Conservation (phyloP, 2,329 filamentous ascomycete species). For the Colletotrichum salicis region DNA sequence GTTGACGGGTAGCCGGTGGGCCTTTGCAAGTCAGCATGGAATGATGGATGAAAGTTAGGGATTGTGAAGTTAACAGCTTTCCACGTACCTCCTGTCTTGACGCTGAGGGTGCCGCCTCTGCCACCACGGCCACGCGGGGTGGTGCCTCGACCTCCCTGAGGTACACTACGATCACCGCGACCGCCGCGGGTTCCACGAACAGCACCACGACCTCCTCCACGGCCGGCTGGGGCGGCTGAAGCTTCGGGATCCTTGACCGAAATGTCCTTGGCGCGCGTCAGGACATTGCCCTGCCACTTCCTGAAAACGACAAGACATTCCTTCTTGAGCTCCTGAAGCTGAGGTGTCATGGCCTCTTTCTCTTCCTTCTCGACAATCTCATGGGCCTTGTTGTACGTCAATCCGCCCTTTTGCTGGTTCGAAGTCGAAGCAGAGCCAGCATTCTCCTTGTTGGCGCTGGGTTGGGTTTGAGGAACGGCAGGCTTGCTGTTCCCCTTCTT, state of each 20-base stretch:
- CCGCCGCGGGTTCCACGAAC: slow-evolving; percentile 39
- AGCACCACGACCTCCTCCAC: slow-evolving; percentile 50
- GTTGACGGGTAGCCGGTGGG: neutral
- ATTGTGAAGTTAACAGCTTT: neutral
- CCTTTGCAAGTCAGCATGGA: slow-evolving; percentile 11
- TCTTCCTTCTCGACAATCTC: slow-evolving; percentile 46
- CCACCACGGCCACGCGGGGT: slow-evolving; percentile 30
- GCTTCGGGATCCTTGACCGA: slow-evolving; percentile 57
- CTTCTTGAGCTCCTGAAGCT: slow-evolving; percentile 68
- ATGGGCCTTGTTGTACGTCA: slow-evolving; percentile 41
- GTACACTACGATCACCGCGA: slow-evolving; percentile 34
- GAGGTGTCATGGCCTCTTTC: slow-evolving; percentile 42
- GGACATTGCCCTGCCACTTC: slow-evolving; percentile 80
- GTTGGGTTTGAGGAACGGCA: slow-evolving; percentile 3
- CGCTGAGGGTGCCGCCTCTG: slow-evolving; percentile 24
- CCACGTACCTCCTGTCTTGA: slow-evolving; percentile 38
- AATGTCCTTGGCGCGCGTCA: slow-evolving; percentile 77
- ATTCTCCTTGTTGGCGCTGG: slow-evolving; percentile 21
- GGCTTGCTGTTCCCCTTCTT: slow-evolving; percentile 29
- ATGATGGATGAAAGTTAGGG: neutral
- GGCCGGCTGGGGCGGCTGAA: slow-evolving; percentile 39
- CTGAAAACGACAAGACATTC: slow-evolving; percentile 78
- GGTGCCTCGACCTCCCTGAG: slow-evolving; percentile 26
- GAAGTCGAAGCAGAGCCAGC: slow-evolving; percentile 25
- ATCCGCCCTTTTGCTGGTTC: slow-evolving; percentile 34